Percentiles rank a stretch among this genome's conserved stretches.
Conservation (phyloP, 495 filamentous ascomycete species). For the Filosporella fistucella region DNA sequence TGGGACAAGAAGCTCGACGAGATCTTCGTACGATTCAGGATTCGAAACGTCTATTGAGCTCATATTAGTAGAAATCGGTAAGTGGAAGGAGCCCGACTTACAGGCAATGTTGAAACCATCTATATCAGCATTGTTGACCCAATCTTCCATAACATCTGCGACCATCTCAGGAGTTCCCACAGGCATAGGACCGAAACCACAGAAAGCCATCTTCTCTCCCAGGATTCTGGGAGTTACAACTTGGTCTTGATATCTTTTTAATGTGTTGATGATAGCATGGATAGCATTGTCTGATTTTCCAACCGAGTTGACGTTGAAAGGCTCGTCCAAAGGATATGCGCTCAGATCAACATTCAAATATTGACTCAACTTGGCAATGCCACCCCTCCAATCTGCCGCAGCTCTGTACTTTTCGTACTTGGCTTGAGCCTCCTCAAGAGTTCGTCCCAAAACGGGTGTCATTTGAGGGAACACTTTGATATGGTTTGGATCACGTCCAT, state of each 20-base stretch:
- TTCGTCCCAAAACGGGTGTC: slow-evolving; percentile 51
- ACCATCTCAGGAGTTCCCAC: slow-evolving; percentile 25
- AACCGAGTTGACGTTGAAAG: slow-evolving; percentile 9
- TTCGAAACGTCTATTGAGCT: slow-evolving; percentile 29
- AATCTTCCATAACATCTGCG: slow-evolving; percentile 25
- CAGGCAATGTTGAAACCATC: slow-evolving; percentile 30
- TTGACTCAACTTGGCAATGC: slow-evolving; percentile 53
- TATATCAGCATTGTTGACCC: slow-evolving; percentile 24
- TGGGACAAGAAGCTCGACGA: slow-evolving; percentile 40
- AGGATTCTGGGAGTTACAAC: slow-evolving; percentile 8
- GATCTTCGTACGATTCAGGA: slow-evolving; percentile 39
- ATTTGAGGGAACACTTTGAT: slow-evolving; percentile 59
- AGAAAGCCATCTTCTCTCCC: slow-evolving; percentile 22
- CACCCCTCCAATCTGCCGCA: slow-evolving; percentile 50
- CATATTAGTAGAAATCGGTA: neutral
- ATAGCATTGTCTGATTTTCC: slow-evolving; percentile 2
- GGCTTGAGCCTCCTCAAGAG: slow-evolving; percentile 49
- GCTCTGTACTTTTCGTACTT: slow-evolving; percentile 49
- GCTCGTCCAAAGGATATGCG: slow-evolving; percentile 48
- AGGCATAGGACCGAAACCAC: slow-evolving; percentile 21
- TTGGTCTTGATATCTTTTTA: slow-evolving; percentile 3
- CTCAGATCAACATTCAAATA: slow-evolving; percentile 62
- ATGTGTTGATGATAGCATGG: slow-evolving; percentile 7
- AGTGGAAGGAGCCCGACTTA: neutral
- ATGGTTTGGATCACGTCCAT: slow-evolving; percentile 48